Conservation (phyloP, 441 rosid genomes). For the Euphorbia schlechtendalii region DNA sequence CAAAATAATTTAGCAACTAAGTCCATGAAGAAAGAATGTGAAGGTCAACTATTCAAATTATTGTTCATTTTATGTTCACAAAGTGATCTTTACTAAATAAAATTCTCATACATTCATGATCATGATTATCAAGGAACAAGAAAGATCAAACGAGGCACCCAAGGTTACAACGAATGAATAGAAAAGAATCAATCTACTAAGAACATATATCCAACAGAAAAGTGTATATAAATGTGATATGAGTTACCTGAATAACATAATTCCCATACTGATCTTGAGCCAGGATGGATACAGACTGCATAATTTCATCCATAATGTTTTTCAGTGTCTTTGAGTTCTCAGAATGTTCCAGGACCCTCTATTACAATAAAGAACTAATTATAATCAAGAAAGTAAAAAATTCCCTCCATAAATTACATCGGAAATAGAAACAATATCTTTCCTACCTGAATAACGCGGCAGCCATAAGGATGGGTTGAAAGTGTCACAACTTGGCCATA, state of each 20-base stretch:
- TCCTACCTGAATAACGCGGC: constrained; percentile 87
- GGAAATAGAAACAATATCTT: constrained; percentile 8
- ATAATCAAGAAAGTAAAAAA: constrained; percentile 11
- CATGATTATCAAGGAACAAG: neutral
- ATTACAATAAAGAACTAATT: constrained; percentile 20
- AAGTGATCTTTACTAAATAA: neutral
- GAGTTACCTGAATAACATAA: constrained; percentile 85
- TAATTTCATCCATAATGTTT: constrained; percentile 75
- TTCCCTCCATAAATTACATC: constrained; percentile 8
- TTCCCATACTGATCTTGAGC: constrained; percentile 96
- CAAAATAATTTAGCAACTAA: neutral
- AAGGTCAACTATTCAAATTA: neutral
- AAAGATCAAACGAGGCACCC: neutral
- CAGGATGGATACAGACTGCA: constrained; percentile 63
- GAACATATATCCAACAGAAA: constrained; percentile 1
- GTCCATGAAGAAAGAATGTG: neutral
- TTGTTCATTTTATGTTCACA: neutral
- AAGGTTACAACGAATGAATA: neutral
- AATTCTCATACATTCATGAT: neutral
- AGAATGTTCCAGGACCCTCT: constrained; percentile 91
- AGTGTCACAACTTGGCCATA: constrained; percentile 76
- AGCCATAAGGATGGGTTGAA: constrained; percentile 92
- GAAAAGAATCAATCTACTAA: neutral
- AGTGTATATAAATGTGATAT: neutral
- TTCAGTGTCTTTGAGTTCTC: constrained; percentile 51